A percentile compares a stretch with the other conserved stretches of the same genome.
These are phyloP conservation scores for Globisporangium lucens DNA, from an alignment of 352 stramenopile genomes.

Conservation along the genomic window DNA sequence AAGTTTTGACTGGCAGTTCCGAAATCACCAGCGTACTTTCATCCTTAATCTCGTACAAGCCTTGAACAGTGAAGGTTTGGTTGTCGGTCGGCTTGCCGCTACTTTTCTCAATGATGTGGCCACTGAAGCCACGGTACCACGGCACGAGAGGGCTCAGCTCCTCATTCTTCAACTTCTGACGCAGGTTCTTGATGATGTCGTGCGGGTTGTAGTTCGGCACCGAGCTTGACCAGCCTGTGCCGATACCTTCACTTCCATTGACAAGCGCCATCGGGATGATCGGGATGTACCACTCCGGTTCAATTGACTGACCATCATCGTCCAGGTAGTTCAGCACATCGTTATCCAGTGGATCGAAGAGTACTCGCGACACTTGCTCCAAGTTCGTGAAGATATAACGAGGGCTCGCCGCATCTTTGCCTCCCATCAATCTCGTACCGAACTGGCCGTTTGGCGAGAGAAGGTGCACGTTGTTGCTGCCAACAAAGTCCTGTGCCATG, in stretches of 20 bases:
- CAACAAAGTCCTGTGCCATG: conserved; percentile 99
- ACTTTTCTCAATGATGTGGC: conserved; percentile 81
- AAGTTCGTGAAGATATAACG: conserved; percentile 96
- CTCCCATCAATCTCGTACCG: conserved; percentile 95
- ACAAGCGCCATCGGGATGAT: conserved; percentile 97
- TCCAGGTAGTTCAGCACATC: conserved; percentile 89
- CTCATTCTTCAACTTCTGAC: conserved; percentile 60
- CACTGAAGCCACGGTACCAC: conserved; percentile 92
- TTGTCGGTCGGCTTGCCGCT: conserved; percentile 47
- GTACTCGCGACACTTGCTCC: conserved; percentile 69
- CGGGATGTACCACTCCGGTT: conserved; percentile 92
- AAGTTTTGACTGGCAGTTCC: conserved; percentile 95
- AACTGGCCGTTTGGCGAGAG: conserved; percentile 97
- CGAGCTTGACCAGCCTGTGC: conserved; percentile 94
- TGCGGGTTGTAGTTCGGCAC: conserved; percentile 92
- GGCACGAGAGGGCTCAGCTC: conserved; percentile 65
- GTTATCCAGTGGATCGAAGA: conserved; percentile 91
- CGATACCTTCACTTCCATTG: conserved; percentile 97
- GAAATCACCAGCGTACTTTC: conserved; percentile 93
- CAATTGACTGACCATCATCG: conserved; percentile 91
- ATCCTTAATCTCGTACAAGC: conserved; percentile 75
- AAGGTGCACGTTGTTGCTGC: conserved; percentile 98
- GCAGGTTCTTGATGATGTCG: conserved; percentile 84
- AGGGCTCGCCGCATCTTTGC: conserved; percentile 93
- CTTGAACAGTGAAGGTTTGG: conserved; percentile 83